A percentile compares a stretch with the other conserved stretches of the same genome.
These are phyloP conservation scores for Sarocladium oryzae DNA, from an alignment of 2,329 filamentous ascomycete species.

Conservation along the genomic window DNA sequence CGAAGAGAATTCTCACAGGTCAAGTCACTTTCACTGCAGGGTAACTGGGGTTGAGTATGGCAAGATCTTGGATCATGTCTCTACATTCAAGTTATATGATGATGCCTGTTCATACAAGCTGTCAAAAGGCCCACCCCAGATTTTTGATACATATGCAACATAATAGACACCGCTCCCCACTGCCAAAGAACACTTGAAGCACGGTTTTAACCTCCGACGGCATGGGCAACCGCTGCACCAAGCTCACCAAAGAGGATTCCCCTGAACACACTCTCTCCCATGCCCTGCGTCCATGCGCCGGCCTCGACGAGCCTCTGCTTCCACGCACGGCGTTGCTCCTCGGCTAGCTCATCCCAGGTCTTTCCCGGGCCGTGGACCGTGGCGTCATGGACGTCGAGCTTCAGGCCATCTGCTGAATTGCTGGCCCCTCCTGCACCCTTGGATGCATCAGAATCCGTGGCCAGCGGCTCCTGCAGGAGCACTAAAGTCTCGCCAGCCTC, in stretches of 20 bases:
- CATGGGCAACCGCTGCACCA: slow-evolving; percentile 53
- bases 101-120: no score
- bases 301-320: slow-evolving; percentile 60
- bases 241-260: slow-evolving; percentile 73
- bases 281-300: slow-evolving; percentile 72
- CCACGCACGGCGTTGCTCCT: slow-evolving; percentile 60
- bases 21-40: no score
- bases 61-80: no score
- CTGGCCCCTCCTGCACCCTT: neutral
- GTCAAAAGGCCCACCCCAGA: no score
- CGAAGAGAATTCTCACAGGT: no score
- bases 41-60: no score
- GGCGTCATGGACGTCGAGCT: slow-evolving; percentile 39
- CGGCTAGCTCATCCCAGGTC: slow-evolving; percentile 64
- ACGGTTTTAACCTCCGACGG: slow-evolving; percentile 31
- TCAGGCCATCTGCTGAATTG: slow-evolving; percentile 19
- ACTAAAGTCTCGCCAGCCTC: slow-evolving; percentile 31
- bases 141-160: no score
- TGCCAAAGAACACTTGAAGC: no score
- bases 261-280: slow-evolving; percentile 71
- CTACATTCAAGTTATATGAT: no score
- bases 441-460: slow-evolving; percentile 12
- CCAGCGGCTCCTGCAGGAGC: slow-evolving; percentile 22
- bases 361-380: slow-evolving; percentile 46
- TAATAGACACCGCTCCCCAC: no score